Percentiles rank a stretch among this genome's conserved stretches.
phyloP scores from a whole-genome alignment of 2,329 filamentous ascomycete species.

The Trichocomaceae sp. region DNA sequence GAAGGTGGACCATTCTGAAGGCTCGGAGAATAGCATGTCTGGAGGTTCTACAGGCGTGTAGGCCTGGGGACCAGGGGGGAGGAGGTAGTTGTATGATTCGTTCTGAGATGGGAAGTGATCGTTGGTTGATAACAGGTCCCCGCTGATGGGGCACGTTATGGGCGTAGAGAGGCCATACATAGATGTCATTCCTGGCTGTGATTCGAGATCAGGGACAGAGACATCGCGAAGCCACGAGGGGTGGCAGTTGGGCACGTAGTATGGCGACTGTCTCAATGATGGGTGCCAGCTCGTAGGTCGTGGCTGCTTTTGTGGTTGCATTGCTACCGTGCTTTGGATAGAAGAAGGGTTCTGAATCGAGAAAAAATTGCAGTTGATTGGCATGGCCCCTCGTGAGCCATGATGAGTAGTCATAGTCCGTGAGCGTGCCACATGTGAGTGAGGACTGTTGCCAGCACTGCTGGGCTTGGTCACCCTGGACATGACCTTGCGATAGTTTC shows the following conservation, averaged over 20 bases:
- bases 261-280: slow-evolving; percentile 43
- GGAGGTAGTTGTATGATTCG: slow-evolving; percentile 12
- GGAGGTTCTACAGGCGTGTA: slow-evolving; percentile 18
- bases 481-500: slow-evolving; percentile 46
- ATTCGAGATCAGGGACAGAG: background rate
- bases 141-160: slow-evolving; percentile 13
- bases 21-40: slow-evolving; percentile 23
- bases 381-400: slow-evolving; percentile 16
- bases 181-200: slow-evolving; percentile 4
- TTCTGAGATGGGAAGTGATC: slow-evolving; percentile 17
- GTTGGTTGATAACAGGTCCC: slow-evolving; percentile 17
- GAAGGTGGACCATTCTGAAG: slow-evolving; percentile 21
- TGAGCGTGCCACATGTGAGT: slow-evolving; percentile 39
- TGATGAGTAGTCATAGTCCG: slow-evolving; percentile 43
- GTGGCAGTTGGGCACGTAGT: slow-evolving; percentile 9
- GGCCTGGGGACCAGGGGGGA: slow-evolving; percentile 15
- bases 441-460: slow-evolving; percentile 64
- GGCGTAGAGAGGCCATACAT: slow-evolving; percentile 12
- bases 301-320: slow-evolving; percentile 28
- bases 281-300: slow-evolving; percentile 74
- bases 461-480: slow-evolving; percentile 55
- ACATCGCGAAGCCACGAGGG: slow-evolving; percentile 9
- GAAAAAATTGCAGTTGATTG: slow-evolving; percentile 35
- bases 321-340: slow-evolving; percentile 26
- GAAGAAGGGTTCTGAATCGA: slow-evolving; percentile 36